Conservation (phyloP, 306 rosid genomes). For the Prunus campanulata region DNA sequence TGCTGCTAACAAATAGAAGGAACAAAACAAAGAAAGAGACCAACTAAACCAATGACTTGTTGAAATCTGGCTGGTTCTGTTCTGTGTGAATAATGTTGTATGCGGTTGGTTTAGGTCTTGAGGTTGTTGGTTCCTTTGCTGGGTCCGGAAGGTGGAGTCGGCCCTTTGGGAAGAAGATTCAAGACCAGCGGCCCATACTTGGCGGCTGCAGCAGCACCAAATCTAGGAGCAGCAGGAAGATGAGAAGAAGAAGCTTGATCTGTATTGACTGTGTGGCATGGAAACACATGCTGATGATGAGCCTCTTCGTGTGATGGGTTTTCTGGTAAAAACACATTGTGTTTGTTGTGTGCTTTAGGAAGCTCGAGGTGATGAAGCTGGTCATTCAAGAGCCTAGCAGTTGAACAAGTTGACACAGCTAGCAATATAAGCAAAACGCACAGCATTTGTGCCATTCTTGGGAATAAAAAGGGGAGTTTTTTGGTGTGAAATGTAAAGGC, state of each 20-base stretch:
- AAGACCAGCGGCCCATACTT: conserved; percentile 42
- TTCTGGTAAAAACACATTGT: background rate
- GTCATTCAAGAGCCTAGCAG: background rate
- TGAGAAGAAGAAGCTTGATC: background rate
- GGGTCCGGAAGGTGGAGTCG: conserved; percentile 57
- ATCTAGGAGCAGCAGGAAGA: conserved; percentile 3
- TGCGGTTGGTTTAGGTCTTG: conserved; percentile 47
- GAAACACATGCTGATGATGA: background rate
- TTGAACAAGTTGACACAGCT: background rate
- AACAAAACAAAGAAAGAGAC: background rate
- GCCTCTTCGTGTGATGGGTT: background rate
- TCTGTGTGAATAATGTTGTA: too few species aligned
- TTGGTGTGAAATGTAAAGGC: background rate
- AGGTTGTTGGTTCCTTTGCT: conserved; percentile 51
- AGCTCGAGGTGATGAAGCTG: background rate
- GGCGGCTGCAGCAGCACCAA: conserved; percentile 5
- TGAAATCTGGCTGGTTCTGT: background rate
- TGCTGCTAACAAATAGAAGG: background rate
- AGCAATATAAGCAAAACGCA: background rate
- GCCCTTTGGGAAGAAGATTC: conserved; percentile 69
- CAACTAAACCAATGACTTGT: too few species aligned
- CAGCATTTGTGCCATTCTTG: background rate
- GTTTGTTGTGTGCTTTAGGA: too few species aligned
- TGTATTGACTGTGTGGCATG: background rate
- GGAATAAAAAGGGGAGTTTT: background rate